phyloP scores from a whole-genome alignment of 495 filamentous ascomycete species.

The Penicillium odoratum region DNA sequence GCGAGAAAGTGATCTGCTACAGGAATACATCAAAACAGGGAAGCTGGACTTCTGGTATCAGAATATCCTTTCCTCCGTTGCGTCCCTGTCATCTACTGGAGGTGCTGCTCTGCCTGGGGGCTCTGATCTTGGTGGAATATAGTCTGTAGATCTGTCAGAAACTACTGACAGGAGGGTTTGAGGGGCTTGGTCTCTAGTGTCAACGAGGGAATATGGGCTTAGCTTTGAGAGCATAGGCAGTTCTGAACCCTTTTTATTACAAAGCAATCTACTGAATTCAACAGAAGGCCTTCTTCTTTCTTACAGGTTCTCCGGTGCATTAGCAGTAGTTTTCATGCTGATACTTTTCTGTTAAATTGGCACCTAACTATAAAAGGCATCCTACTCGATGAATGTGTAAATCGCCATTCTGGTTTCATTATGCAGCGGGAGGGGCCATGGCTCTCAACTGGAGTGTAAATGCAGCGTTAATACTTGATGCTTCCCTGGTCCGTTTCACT shows the following conservation, averaged over 20 bases:
- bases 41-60: conserved; percentile 63
- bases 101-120: not conserved
- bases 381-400: not conserved
- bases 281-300: not conserved
- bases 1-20: conserved; percentile 54
- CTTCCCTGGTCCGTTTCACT: conserved; percentile 20
- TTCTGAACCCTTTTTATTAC: not conserved
- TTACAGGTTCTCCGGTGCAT: not conserved
- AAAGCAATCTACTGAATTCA: not conserved
- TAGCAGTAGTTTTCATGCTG: not conserved
- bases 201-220: not conserved
- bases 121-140: not conserved
- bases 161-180: not conserved
- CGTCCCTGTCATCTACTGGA: conserved; percentile 7
- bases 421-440: not conserved
- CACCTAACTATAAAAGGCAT: not conserved
- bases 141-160: not conserved
- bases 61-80: conserved; percentile 39
- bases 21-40: conserved; percentile 54
- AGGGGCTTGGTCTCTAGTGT: not conserved
- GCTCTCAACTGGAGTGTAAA: not conserved
- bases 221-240: not conserved
- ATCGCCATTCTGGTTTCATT: not conserved
- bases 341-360: not conserved
- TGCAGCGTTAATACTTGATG: conserved; percentile 8